Evolutionary conservation across 345 rosid genomes (phyloP).

Genomic region (Angophora floribunda): DNA sequence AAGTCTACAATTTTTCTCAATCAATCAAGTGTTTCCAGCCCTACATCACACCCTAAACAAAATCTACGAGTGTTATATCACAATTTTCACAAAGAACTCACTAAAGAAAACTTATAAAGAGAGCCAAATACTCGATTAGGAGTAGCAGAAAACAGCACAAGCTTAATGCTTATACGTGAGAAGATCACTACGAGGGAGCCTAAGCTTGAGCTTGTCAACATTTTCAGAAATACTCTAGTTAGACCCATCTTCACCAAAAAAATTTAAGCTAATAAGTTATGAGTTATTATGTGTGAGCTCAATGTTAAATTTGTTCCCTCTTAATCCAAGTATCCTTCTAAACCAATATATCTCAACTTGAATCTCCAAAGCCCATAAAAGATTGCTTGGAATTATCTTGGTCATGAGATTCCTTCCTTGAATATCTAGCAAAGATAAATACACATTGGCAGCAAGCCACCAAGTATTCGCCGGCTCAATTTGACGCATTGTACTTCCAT

Average conservation of each 20-base stretch:
- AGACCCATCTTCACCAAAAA: not conserved
- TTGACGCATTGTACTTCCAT: no score
- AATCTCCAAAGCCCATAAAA: no score
- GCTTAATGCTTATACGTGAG: no score
- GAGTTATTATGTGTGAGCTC: not conserved
- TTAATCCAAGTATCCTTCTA: not conserved
- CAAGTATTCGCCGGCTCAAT: no score
- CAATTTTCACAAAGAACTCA: not conserved
- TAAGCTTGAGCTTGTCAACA: accelerated
- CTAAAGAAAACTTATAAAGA: not conserved
- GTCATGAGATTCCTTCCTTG: no score
- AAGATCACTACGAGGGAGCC: not conserved
- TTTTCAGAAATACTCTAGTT: not conserved
- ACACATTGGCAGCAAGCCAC: no score
- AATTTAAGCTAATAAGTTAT: not conserved
- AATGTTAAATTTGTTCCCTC: not conserved
- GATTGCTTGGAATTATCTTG: no score
- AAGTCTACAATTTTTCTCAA: not conserved
- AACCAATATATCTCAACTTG: not conserved
- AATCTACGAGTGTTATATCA: not conserved
- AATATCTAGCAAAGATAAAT: no score
- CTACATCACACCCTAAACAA: not conserved
- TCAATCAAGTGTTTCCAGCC: not conserved
- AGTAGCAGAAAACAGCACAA: not conserved
- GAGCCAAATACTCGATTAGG: not conserved